phyloP scores from a whole-genome alignment of 129 eudicot species.

The Silybum marianum region DNA sequence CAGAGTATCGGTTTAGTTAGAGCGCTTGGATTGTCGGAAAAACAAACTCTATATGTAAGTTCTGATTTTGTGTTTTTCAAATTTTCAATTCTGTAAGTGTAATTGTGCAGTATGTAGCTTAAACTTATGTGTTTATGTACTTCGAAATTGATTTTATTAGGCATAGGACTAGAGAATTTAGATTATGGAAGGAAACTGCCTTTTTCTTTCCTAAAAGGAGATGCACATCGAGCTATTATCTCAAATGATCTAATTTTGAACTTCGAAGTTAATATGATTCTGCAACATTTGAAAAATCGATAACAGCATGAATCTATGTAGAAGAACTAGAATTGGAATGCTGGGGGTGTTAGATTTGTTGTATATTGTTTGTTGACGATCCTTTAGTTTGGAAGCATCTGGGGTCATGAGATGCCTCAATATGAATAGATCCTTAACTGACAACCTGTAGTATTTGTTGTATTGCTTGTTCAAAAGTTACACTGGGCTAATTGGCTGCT shows the following conservation, averaged over 20 bases:
- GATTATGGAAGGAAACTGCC: not conserved
- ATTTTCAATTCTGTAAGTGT: conserved; percentile 15
- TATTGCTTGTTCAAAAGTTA: not conserved
- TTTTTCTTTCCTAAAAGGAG: conserved; percentile 6
- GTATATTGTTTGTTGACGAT: conserved; percentile 1
- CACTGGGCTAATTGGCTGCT: not conserved
- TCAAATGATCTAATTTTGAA: not conserved
- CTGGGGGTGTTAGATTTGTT: not conserved
- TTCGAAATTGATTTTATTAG: not conserved
- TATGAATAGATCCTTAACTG: not conserved
- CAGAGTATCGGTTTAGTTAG: conserved; percentile 84
- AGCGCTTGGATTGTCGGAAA: conserved; percentile 85
- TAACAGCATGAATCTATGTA: conserved; percentile 1
- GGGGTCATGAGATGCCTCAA: conserved; percentile 13
- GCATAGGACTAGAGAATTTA: conserved; percentile 14
- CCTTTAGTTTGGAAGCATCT: conserved; percentile 7
- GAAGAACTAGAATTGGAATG: conserved; percentile 1
- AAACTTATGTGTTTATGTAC: conserved; percentile 4
- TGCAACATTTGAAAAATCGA: not conserved
- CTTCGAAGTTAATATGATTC: not conserved
- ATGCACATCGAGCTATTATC: not conserved
- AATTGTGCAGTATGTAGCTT: conserved; percentile 12
- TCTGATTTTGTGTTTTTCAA: not conserved
- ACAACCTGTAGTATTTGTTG: too few species aligned
- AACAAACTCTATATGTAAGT: conserved; percentile 74